Base-by-base conservation (phyloP, 805 yeast genomes). In the Kodamaea lidongshanica region DNA sequence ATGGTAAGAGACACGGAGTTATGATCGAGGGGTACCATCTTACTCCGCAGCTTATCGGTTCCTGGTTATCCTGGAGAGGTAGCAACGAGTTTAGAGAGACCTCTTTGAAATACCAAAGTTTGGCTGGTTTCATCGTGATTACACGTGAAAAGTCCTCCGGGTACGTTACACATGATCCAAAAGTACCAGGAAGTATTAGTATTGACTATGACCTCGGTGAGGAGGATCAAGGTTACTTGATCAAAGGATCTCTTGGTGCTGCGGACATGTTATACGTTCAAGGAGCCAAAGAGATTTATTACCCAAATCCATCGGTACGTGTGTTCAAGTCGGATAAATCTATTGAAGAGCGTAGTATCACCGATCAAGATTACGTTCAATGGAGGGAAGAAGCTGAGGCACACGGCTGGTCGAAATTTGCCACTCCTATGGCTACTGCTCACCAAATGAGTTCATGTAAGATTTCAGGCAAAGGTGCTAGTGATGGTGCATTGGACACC, bases 1-100 rank as follows among this genome's bases (percentile, higher is more conserved):
- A 72, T 40, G 76, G 76, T 3, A 48, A 59, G 29, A 66, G 56
- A 4, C 73, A 71, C 42, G 78, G 78, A 1, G 65, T 71, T 8
- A 67, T 61, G 45, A 58, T 72, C 33, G 78, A 72, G 46, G 55
- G 74, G 3, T 35, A 66, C 17, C 51, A 65, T 23, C 72, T 67
- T 39, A 46, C 56, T 11, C 77, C 77, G 3, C 45, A 42, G 19
- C 25, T 68, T 11, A 53, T 55, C 27, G 32, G 49, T 11, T 44
- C 45, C 12, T 66, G 57, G 38, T 16, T 56, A 6, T 76, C 77
- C 2, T 72, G 71, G 69, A 27, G 42, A 7, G 40, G 52, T 3
- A 58, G 66, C 16, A 48, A 50, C 18, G 46, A 52, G 19, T 38
- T 42, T 12, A 52, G 72, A 31, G 34, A 44, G 29, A 52, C 52